Base-by-base conservation (phyloP, 2,329 filamentous ascomycete genomes). In the Tolypocladium sp. region DNA sequence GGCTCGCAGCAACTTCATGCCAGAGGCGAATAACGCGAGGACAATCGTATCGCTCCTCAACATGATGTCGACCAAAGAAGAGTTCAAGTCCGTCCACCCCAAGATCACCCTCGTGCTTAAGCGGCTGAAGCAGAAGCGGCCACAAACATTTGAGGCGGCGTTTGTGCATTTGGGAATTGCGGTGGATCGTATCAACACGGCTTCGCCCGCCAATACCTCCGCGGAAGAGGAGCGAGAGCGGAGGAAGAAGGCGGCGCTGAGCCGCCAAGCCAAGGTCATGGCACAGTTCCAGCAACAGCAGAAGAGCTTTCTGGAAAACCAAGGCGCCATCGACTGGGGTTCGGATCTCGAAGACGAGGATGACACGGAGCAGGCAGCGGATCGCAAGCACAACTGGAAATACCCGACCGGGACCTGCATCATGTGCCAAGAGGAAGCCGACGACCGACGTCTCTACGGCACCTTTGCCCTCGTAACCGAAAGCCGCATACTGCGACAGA, bases 221-320 rank as follows among this genome's bases (percentile, higher is more conserved):
- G 84, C 80, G 42, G 87, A 90, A 60, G 88, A 88, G 64, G 90
- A 93, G 68, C 83, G 85, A 20, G 90, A 93, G 71, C 79, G 85
- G 61, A 96, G 93, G 78, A 99, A 97, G 79, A 89, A 90, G 73
- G 90, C 93, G 57, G 94, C 94, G 0, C 76, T 92, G 46, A 93
- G 92, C 66, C 86, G 94, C 27, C 92, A 97, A 73, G 92, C 92
- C 2, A 89, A 86, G 68, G 91, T 99, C 38, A 97, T 99, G 92
- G 94, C 92, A 2, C 92, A 97, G 69, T 97, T 99, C 74, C 94
- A 97, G 71, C 89, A 96, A 70, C 93, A 99, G 69, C 95, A 97
- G 71, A 93, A 95, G 74, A 94, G 86, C 67, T 99, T 99, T 74
- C 78, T 99, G 76, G 89, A 91, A 59, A 94, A 88, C 63, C 92